Conservation (phyloP, 208 protist genomes). For the Angomonas desouzai region DNA sequence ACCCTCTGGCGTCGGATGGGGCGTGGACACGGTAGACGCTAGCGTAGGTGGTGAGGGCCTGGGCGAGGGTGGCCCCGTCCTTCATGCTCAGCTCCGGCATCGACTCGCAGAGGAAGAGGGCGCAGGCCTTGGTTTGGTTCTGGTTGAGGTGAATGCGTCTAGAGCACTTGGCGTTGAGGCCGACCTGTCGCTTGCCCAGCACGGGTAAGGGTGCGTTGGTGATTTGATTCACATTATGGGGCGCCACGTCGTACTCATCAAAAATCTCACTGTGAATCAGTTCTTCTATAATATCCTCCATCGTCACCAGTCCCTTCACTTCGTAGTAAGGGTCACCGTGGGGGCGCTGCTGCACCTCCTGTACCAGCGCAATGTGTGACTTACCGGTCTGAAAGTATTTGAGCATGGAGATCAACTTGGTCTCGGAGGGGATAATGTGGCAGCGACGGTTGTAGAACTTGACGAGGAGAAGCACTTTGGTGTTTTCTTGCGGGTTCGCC, state of each 20-base stretch:
- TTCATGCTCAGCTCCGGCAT: slow-evolving; percentile 69
- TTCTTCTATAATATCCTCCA: slow-evolving; percentile 97
- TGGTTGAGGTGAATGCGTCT: slow-evolving; percentile 68
- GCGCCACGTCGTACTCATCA: slow-evolving; percentile 94
- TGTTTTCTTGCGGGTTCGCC: slow-evolving; percentile 92
- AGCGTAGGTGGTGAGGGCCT: slow-evolving; percentile 53
- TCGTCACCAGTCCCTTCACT: slow-evolving; percentile 93
- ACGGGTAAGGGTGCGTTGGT: slow-evolving; percentile 3
- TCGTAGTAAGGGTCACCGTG: slow-evolving; percentile 94
- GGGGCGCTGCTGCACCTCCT: slow-evolving; percentile 84
- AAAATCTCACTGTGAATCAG: slow-evolving; percentile 97
- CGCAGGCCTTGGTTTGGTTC: slow-evolving; percentile 80
- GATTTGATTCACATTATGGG: slow-evolving; percentile 15
- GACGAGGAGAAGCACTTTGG: slow-evolving; percentile 89
- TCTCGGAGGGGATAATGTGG: slow-evolving; percentile 86
- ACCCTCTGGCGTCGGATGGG: slow-evolving; percentile 69
- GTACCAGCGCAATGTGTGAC: slow-evolving; percentile 93
- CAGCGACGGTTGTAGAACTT: slow-evolving; percentile 92
- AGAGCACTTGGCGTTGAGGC: slow-evolving; percentile 73
- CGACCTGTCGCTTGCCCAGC: slow-evolving; percentile 44
- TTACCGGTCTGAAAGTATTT: slow-evolving; percentile 93
- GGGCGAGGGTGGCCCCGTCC: slow-evolving; percentile 36
- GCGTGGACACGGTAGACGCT: slow-evolving; percentile 72
- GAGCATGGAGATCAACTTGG: slow-evolving; percentile 93
- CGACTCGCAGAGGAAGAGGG: slow-evolving; percentile 80